These are phyloP conservation scores for Hebeloma cylindrosporum DNA, from an alignment of 768 basidiomycete genomes.

Conservation along the genomic window DNA sequence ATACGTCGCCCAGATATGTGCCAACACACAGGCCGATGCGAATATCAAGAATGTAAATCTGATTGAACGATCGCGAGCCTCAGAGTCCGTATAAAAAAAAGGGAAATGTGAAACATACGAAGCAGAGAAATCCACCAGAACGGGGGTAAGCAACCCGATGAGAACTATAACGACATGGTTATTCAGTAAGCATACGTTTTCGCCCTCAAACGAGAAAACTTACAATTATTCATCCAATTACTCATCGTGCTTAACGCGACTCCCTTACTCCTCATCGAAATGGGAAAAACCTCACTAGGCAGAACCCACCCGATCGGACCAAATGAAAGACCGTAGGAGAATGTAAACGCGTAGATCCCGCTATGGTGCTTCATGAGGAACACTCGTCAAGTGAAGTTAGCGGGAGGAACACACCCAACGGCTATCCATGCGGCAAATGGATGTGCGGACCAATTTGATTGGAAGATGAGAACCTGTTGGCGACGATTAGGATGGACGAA, in stretches of 20 bases:
- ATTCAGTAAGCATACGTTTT: not conserved
- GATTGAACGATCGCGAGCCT: not conserved
- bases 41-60: conserved; percentile 74
- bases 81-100: not conserved
- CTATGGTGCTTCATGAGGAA: conserved; percentile 29
- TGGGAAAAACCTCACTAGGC: conserved; percentile 79
- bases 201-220: conserved; percentile 16
- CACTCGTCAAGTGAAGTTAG: not conserved
- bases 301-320: conserved; percentile 86
- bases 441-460: conserved; percentile 59
- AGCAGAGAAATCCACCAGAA: conserved; percentile 60
- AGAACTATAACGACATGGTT: conserved; percentile 46
- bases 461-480: conserved; percentile 46
- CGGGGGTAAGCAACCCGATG: conserved; percentile 72
- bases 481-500: conserved; percentile 4
- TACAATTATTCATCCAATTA: conserved; percentile 86
- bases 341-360: conserved; percentile 72
- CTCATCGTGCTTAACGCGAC: conserved; percentile 82
- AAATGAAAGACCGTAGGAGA: conserved; percentile 73
- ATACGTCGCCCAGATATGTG: conserved; percentile 70
- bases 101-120: conserved; percentile 43
- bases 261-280: conserved; percentile 77
- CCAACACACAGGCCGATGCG: conserved; percentile 59
- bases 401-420: conserved; percentile 49
- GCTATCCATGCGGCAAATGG: conserved; percentile 62